Base-by-base conservation (phyloP, 257 asterid genomes). In the Solanum bulbocastanum region DNA sequence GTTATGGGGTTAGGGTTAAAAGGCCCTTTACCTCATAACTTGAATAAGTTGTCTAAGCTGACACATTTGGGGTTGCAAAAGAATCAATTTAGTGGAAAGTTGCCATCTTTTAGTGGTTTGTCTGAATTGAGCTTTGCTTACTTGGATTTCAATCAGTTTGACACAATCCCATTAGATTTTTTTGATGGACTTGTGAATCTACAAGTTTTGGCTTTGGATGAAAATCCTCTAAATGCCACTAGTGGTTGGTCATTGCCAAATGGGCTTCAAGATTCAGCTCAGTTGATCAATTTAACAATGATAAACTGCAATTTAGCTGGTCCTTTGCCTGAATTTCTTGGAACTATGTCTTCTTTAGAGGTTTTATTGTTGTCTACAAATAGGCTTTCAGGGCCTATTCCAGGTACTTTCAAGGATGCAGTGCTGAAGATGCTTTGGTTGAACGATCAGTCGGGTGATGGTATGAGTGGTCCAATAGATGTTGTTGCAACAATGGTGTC, bases 61-160 rank as follows among this genome's bases (percentile, higher is more conserved):
- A 79, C 90, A 39, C 92, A 96, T 92, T 36, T 96, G 44, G 98
- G 99, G 25, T 90, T 96, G 30, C 98, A 96, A 89, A 92, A 66
- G 88, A 96, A 96, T 84, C 87, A 91, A 7, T 94, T 96, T 30
- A 93, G 83, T 62, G 99, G 99, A 37, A 91, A 90, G 86, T 79
- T 96, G 90, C 98, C 99, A 20, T 91, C 98, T 88, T 93, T 96
- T 4, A 92, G 90, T 88, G 99, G 99, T 16, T 85, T 96, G 81
- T 87, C 95, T 18, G 88, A 94, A 46, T 92, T 96, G 93, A 87
- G 78, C 79, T 92, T 92, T 78, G 98, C 97, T 22, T 95, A 93
- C 88, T 90, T 96, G 94, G 98, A 96, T 89, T 93, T 90, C 91
- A 96, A 95, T 90, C 66, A 91, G 36, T 95, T 96, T 69, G 96